phyloP scores from a whole-genome alignment of 345 rosid species.

The Acer saccharum region DNA sequence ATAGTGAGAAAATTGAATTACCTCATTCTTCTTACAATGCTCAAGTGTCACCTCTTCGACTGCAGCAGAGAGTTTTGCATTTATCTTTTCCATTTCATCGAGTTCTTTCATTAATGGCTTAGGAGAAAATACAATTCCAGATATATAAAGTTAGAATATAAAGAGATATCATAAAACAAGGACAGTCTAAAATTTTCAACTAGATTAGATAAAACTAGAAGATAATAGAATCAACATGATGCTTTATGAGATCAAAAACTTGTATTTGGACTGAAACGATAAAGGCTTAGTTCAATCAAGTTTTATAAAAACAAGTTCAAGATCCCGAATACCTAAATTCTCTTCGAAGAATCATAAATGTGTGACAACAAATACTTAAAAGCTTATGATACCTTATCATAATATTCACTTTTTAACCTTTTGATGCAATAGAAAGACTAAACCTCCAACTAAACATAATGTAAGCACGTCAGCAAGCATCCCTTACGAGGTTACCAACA shows the following conservation, averaged over 20 bases:
- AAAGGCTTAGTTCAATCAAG: too few species aligned
- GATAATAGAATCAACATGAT: not conserved
- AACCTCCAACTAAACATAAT: not conserved
- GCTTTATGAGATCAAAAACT: not conserved
- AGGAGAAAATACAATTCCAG: slow-evolving; percentile 14
- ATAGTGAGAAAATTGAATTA: slow-evolving; percentile 2
- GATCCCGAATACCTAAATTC: too few species aligned
- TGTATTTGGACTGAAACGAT: not conserved
- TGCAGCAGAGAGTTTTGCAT: slow-evolving; percentile 77
- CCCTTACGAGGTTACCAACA: not conserved
- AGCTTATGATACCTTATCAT: too few species aligned
- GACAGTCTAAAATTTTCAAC: not conserved
- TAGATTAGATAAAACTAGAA: not conserved
- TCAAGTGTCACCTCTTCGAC: slow-evolving; percentile 92
- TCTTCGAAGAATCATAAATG: too few species aligned
- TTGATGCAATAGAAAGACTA: not conserved
- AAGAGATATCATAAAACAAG: not conserved
- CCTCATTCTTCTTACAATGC: slow-evolving; percentile 90
- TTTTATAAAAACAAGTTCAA: too few species aligned
- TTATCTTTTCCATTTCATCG: slow-evolving; percentile 93
- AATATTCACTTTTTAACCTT: too few species aligned
- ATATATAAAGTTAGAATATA: slow-evolving; percentile 22
- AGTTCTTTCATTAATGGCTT: slow-evolving; percentile 91
- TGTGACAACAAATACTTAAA: too few species aligned
- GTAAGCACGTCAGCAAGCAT: not conserved